Conservation (phyloP, 805 yeast genomes). For the Cyberlindnera maritima region DNA sequence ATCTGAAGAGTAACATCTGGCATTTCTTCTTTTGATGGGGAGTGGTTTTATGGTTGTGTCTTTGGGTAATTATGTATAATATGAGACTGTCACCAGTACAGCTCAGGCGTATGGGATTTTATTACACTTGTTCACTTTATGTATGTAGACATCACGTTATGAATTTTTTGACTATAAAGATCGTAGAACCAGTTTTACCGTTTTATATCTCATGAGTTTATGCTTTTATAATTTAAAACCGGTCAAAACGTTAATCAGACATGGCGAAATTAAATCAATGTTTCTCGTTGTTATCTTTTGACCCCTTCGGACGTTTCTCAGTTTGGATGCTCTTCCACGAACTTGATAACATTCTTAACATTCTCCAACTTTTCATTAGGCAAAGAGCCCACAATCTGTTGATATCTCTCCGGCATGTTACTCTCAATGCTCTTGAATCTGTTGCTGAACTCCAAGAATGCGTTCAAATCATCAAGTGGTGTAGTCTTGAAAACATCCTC, state of each 20-base stretch:
- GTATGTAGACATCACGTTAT: background rate
- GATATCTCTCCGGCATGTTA: slow-evolving; percentile 45
- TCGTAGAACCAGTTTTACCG: no score
- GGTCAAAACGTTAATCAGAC: no score
- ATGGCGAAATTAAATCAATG: no score
- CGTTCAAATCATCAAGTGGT: slow-evolving; percentile 73
- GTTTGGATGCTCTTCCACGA: slow-evolving; percentile 1
- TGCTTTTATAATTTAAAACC: background rate
- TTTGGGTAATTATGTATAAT: slow-evolving; percentile 3
- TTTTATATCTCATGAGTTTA: background rate
- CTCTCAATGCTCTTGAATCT: slow-evolving; percentile 48
- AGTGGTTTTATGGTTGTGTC: background rate
- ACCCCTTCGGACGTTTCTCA: no score
- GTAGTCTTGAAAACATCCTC: slow-evolving; percentile 81
- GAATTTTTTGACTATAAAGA: no score
- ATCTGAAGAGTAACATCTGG: slow-evolving; percentile 7
- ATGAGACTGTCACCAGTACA: background rate
- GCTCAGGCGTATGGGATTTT: background rate
- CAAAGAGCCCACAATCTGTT: slow-evolving; percentile 29
- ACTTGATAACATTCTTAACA: slow-evolving; percentile 6
- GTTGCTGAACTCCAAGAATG: slow-evolving; percentile 61
- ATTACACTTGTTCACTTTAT: background rate
- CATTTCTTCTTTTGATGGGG: background rate
- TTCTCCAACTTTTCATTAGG: slow-evolving; percentile 28
- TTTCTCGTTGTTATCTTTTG: background rate